Percentiles rank a stretch among this genome's conserved stretches.
Evolutionary conservation across 2,329 filamentous ascomycete species (phyloP).

Genomic region (Podosphaera xanthii): DNA sequence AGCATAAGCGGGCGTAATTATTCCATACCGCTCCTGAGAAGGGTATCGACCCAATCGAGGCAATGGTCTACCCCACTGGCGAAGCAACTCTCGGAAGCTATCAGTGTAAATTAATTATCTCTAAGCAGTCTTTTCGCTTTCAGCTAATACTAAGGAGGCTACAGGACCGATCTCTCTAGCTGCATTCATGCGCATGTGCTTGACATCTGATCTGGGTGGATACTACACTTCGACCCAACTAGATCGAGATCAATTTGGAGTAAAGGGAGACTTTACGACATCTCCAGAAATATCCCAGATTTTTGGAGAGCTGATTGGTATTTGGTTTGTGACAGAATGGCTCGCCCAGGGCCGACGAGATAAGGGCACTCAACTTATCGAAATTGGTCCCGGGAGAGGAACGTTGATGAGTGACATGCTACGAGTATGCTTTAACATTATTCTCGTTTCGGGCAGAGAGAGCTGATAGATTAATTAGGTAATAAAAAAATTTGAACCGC

Average conservation of each 20-base stretch:
- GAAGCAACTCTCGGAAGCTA: slow-evolving; percentile 66
- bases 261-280: slow-evolving; percentile 84
- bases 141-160: slow-evolving; percentile 27
- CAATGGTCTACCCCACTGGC: slow-evolving; percentile 85
- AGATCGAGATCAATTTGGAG: slow-evolving; percentile 71
- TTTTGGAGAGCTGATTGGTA: slow-evolving; percentile 79
- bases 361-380: slow-evolving; percentile 65
- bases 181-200: slow-evolving; percentile 94
- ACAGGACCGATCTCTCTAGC: slow-evolving; percentile 84
- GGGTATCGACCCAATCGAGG: slow-evolving; percentile 13
- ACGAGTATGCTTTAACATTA: slow-evolving; percentile 32
- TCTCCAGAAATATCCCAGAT: slow-evolving; percentile 94
- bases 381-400: slow-evolving; percentile 80
- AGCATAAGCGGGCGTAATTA: neutral
- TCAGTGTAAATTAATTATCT: slow-evolving; percentile 36
- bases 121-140: neutral
- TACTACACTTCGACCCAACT: slow-evolving; percentile 66
- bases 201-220: slow-evolving; percentile 72
- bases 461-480: slow-evolving; percentile 29
- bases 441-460: neutral
- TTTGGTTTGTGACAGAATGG: slow-evolving; percentile 96
- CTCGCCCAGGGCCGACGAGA: slow-evolving; percentile 62
- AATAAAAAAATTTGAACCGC: slow-evolving; percentile 57
- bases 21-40: slow-evolving; percentile 6
- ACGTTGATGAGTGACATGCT: slow-evolving; percentile 96